Evolutionary conservation across 148 eudicot genomes (phyloP), one percentile per base, ranked within the genome.

Genomic region (Suaeda aralocaspica): DNA sequence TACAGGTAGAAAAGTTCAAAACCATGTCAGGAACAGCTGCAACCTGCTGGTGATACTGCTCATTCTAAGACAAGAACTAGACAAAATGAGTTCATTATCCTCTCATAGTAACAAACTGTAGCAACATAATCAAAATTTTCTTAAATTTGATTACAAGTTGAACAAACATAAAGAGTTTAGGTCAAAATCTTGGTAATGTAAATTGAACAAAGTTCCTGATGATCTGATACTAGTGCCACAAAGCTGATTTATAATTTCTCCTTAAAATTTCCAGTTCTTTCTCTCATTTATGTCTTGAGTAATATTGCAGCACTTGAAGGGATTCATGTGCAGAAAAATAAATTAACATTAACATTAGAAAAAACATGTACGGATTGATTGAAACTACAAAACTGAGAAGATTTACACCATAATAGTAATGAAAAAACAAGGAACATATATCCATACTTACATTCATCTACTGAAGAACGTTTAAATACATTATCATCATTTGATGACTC

Each of bases 381-480:
- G 31, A 1, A 24, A 7, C 5, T 59, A 24, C 73, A 70, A 70
- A 16, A 41, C 2, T 21, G 46, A 42, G 12, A 42, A 22, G 5
- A 30, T 16, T n/a, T n/a, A 18, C 6, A 21, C 10, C 50, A 18
- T 11, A 16, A 58, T 48, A 50, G 21, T 9, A 48, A 26, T 18
- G 62, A 9, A 41, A 62, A 36, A 42, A 66, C 42, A 25, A 52
- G 49, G 34, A 22, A 21, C 2, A 59, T n/a, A 6, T 11, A 30
- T 41, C 56, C 12, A 25, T 80, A 84, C 92, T 84, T 72, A 88
- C 92, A 36, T 49, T 66, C 67, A 66, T 67, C 79, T 63, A 56
- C 73, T 28, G 84, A 66, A 57, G 61, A 61, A 68, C 76, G 72
- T 68, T 53, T 44, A 19, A 73, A 66, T 55, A 51, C 58, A 46